Conservation (phyloP, 805 yeast genomes). For the Candida piceae region DNA sequence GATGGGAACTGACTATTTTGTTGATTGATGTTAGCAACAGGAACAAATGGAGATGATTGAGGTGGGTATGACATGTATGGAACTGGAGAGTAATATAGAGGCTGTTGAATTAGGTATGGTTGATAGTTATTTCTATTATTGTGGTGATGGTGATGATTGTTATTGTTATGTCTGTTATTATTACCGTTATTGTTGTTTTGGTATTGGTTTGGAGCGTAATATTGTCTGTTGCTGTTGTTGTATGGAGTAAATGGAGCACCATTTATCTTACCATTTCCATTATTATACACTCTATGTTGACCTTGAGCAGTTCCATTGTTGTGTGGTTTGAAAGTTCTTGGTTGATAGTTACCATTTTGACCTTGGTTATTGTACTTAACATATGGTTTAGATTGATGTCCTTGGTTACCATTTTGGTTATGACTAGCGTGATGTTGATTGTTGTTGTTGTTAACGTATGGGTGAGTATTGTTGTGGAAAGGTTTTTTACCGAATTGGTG, state of each 20-base stretch:
- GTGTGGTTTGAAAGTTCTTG: constrained; percentile 19
- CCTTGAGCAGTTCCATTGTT: constrained; percentile 7
- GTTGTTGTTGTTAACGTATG: constrained; percentile 1
- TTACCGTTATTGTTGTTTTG: constrained; percentile 11
- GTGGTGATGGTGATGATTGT: constrained; percentile 11
- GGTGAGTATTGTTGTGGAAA: not conserved
- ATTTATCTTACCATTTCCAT: too few species aligned
- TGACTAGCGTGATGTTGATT: constrained; percentile 7
- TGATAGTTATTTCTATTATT: constrained; percentile 16
- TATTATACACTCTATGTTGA: constrained; percentile 20
- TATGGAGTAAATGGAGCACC: constrained; percentile 20
- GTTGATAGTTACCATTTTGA: constrained; percentile 16
- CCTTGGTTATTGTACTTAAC: constrained; percentile 7
- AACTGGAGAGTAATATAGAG: constrained; percentile 20
- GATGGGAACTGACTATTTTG: constrained; percentile 17
- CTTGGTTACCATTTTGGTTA: constrained; percentile 3
- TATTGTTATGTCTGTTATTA: constrained; percentile 9
- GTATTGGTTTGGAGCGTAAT: constrained; percentile 19
- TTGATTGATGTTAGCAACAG: constrained; percentile 7
- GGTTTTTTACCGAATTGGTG: not conserved
- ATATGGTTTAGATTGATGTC: constrained; percentile 10
- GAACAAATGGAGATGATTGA: constrained; percentile 9
- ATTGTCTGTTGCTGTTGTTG: constrained; percentile 16
- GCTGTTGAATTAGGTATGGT: constrained; percentile 20
- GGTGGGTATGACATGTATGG: constrained; percentile 22